Percentiles rank a stretch among this genome's conserved stretches.
These are phyloP conservation scores for Ophiostoma pallidulum DNA, from an alignment of 2,329 filamentous ascomycete species.

Conservation along the genomic window DNA sequence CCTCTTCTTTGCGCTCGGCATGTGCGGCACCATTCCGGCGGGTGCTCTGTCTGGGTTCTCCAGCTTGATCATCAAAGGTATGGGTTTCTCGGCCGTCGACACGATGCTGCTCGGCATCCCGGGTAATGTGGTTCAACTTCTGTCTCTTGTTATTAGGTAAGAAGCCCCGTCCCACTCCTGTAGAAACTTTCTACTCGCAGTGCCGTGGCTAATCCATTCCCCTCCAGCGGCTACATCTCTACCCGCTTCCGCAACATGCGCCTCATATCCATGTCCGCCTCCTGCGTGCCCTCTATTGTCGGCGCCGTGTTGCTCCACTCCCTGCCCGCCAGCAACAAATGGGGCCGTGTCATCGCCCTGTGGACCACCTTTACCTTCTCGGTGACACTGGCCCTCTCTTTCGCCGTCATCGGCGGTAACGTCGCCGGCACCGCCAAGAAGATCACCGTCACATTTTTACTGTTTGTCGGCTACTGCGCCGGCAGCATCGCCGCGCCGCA, in stretches of 20 bases:
- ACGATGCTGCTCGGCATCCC: conserved; percentile 53
- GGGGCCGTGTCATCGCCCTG: conserved; percentile 32
- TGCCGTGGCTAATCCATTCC: background rate
- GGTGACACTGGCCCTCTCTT: conserved; percentile 46
- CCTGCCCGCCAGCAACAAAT: conserved; percentile 24
- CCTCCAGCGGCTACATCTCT: conserved; percentile 32
- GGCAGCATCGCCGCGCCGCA: conserved; percentile 50
- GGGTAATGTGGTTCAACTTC: conserved; percentile 49
- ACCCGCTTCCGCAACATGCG: conserved; percentile 34
- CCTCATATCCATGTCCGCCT: conserved; percentile 31
- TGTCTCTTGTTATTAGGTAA: conserved; percentile 42
- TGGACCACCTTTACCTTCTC: conserved; percentile 47
- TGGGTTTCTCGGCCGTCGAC: conserved; percentile 45
- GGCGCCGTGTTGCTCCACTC: conserved; percentile 39
- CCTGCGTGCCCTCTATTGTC: conserved; percentile 26
- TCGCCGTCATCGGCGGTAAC: conserved; percentile 41
- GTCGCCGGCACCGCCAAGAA: conserved; percentile 50
- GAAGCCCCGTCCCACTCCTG: too few relatives aligned
- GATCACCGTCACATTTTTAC: conserved; percentile 46
- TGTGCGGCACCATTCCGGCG: conserved; percentile 23
- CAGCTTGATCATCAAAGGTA: conserved; percentile 40
- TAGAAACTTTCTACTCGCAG: too few relatives aligned
- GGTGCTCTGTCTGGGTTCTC: conserved; percentile 42
- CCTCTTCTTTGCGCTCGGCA: conserved; percentile 21
- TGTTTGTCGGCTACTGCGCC: conserved; percentile 46